These are phyloP conservation scores for Salix caprea DNA, from an alignment of 345 rosid species.

Conservation along the genomic window DNA sequence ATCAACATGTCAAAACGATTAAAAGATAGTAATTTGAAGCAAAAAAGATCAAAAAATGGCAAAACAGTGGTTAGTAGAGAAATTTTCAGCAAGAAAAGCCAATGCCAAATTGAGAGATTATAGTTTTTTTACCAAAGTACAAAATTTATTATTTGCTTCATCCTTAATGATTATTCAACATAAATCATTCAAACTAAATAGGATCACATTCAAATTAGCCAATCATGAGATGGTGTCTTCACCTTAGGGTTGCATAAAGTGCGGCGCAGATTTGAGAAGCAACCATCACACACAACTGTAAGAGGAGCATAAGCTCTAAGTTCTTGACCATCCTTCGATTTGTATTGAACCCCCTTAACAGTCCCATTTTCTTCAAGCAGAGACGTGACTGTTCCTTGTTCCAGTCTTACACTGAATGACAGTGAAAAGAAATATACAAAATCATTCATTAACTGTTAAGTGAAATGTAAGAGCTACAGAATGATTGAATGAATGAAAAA, in stretches of 20 bases:
- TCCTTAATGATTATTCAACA: not conserved
- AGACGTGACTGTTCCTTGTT: conserved; percentile 19
- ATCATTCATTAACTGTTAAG: not conserved
- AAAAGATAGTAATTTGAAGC: no score
- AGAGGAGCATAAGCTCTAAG: conserved; percentile 15
- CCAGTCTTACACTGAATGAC: conserved; percentile 3
- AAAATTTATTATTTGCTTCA: not conserved
- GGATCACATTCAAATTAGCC: no score
- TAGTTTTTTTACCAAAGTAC: not conserved
- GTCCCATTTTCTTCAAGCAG: conserved; percentile 19
- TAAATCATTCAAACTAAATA: not conserved
- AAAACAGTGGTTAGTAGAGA: no score
- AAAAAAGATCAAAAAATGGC: no score
- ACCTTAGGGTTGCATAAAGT: conserved; percentile 17
- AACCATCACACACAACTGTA: conserved; percentile 19
- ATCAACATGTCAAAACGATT: no score
- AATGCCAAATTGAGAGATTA: not conserved
- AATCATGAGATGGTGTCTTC: not conserved
- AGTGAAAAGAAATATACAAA: not conserved
- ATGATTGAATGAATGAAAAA: not conserved
- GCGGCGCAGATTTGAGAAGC: conserved; percentile 19
- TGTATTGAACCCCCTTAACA: conserved; percentile 14
- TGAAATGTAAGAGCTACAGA: not conserved
- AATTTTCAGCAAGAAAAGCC: not conserved
- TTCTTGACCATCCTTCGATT: conserved; percentile 15